Evolutionary conservation across 1,284 basidiomycete genomes (phyloP).

Genomic region (Ustilago nuda): DNA sequence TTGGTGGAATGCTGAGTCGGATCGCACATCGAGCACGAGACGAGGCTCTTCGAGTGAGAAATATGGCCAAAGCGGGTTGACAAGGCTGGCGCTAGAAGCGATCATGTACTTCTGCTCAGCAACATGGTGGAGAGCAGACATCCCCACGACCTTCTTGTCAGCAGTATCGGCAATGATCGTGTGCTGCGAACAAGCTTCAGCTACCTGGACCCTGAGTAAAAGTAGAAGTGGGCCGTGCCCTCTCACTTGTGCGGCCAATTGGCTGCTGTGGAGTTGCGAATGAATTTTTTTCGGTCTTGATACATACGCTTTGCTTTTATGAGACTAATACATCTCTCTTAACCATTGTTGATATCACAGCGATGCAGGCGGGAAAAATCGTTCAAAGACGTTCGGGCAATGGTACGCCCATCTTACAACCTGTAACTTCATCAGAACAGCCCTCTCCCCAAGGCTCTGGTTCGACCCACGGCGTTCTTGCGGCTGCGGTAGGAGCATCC

Average conservation of each 20-base stretch:
- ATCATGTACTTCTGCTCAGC: neutral
- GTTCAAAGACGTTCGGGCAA: conserved; percentile 43
- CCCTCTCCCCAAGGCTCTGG: conserved; percentile 1
- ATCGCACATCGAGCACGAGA: conserved; percentile 39
- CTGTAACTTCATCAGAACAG: conserved; percentile 28
- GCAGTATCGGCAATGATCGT: conserved; percentile 1
- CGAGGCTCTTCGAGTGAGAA: conserved; percentile 26
- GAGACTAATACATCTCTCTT: neutral
- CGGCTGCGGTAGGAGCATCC: conserved; percentile 16
- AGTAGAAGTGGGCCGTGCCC: neutral
- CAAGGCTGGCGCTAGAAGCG: neutral
- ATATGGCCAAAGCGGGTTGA: conserved; percentile 10
- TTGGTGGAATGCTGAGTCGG: conserved; percentile 25
- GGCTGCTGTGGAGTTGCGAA: conserved; percentile 4
- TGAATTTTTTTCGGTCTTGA: conserved; percentile 5
- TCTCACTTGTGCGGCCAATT: neutral
- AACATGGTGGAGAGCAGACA: conserved; percentile 12
- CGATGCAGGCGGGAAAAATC: conserved; percentile 43
- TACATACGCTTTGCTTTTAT: neutral
- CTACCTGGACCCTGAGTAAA: conserved; percentile 1
- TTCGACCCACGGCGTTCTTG: conserved; percentile 25
- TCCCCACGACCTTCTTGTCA: conserved; percentile 3
- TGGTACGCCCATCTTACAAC: conserved; percentile 46
- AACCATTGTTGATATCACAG: neutral
- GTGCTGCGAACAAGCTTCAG: neutral